phyloP scores from a whole-genome alignment of 352 stramenopile genomes.

The Phytophthora rubi region DNA sequence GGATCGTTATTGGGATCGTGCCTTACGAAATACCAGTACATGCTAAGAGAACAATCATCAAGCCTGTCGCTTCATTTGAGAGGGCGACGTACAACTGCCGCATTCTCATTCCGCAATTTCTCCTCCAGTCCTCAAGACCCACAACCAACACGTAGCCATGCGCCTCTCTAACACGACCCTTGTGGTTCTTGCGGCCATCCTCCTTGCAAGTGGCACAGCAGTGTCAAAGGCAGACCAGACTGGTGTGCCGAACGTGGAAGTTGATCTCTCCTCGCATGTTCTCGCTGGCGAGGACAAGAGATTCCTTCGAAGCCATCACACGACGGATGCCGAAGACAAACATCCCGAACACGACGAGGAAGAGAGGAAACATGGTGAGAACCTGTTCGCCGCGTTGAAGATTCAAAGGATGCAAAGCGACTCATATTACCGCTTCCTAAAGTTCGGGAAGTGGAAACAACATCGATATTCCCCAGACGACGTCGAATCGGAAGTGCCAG shows the following conservation, averaged over 20 bases:
- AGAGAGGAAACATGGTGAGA: conserved; percentile 3
- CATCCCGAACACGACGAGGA: conserved; percentile 15
- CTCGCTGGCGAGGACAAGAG: conserved; percentile 16
- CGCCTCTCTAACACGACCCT: conserved; percentile 18
- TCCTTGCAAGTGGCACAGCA: conserved; percentile 12
- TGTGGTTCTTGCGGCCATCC: conserved; percentile 17
- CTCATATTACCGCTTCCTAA: conserved; percentile 1
- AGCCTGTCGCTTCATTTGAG: conserved; percentile 6
- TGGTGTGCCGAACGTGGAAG: conserved; percentile 17
- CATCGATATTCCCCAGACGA: not conserved
- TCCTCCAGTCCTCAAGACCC: conserved; percentile 16
- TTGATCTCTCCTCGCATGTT: conserved; percentile 14
- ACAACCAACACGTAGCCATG: conserved; percentile 16
- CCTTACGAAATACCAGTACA: not conserved
- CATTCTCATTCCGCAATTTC: conserved; percentile 25
- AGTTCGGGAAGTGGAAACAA: conserved; percentile 8
- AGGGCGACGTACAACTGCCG: conserved; percentile 4
- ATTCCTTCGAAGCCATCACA: conserved; percentile 20
- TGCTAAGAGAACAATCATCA: not conserved
- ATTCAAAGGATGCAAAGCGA: conserved; percentile 1
- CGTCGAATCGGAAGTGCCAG: not conserved
- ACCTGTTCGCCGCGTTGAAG: conserved; percentile 13
- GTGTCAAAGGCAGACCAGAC: conserved; percentile 16
- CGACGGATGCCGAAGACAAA: conserved; percentile 12
- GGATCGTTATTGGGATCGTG: too few relatives aligned